These are phyloP conservation scores for Cladosporium sp. DNA, from an alignment of 2,329 filamentous ascomycete species.

Conservation along the genomic window DNA sequence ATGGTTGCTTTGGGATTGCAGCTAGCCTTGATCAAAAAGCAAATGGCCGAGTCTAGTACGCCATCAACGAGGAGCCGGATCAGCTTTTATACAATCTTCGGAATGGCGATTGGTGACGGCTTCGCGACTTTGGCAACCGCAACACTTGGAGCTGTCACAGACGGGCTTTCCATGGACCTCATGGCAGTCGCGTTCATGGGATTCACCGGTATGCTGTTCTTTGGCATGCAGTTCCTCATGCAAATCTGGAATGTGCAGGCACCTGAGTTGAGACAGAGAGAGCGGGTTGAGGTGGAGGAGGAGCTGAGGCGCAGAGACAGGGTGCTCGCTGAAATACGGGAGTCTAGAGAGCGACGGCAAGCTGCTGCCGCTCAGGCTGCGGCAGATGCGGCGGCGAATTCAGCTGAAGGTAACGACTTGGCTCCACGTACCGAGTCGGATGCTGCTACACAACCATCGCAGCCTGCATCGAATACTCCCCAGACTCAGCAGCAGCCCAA, in stretches of 20 bases:
- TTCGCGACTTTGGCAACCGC: conserved; percentile 50
- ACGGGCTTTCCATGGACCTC: conserved; percentile 50
- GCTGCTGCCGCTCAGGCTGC: conserved; percentile 11
- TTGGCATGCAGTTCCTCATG: conserved; percentile 60
- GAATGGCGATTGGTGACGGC: conserved; percentile 56
- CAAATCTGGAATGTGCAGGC: conserved; percentile 61
- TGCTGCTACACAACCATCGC: background rate
- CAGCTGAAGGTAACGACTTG: background rate
- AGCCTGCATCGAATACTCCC: conserved; percentile 15
- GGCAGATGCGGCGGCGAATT: conserved; percentile 6
- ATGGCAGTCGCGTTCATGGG: conserved; percentile 53
- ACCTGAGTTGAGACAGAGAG: conserved; percentile 39
- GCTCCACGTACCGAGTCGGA: background rate
- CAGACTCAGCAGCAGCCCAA: conserved; percentile 18
- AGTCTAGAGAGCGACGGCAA: conserved; percentile 7
- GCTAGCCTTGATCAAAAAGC: conserved; percentile 51
- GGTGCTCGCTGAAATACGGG: conserved; percentile 5
- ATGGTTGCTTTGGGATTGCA: conserved; percentile 46
- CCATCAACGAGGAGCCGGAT: conserved; percentile 58
- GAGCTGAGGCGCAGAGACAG: conserved; percentile 13
- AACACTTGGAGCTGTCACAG: conserved; percentile 49
- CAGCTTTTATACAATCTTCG: conserved; percentile 58
- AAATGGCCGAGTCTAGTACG: conserved; percentile 59
- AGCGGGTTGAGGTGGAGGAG: conserved; percentile 39
- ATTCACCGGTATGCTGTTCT: conserved; percentile 55